Conservation (phyloP, 176 grass and related monocot genomes). For the Aegilops sharonensis region DNA sequence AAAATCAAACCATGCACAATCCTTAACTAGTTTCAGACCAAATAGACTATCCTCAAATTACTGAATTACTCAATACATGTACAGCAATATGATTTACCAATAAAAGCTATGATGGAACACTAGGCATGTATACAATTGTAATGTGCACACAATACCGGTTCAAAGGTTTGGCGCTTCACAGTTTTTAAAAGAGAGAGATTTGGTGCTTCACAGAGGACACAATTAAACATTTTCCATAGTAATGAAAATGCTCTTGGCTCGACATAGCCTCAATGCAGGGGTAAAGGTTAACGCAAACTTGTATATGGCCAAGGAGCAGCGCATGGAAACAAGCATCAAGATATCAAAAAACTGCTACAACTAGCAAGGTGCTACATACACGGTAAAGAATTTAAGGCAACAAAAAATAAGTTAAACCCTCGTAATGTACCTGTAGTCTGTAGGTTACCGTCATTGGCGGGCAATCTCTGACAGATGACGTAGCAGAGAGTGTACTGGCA, state of each 20-base stretch:
- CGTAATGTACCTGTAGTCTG: conserved; percentile 75
- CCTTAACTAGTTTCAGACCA: background rate
- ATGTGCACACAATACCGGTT: background rate
- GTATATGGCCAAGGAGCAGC: background rate
- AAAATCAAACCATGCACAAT: conserved; percentile 31
- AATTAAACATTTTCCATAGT: background rate
- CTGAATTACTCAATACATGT: background rate
- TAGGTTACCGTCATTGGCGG: conserved; percentile 95
- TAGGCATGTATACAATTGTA: background rate
- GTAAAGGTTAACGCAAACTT: conserved; percentile 4
- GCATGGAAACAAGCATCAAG: background rate
- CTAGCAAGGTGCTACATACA: background rate
- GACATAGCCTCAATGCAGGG: background rate
- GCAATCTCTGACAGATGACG: conserved; percentile 70
- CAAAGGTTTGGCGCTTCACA: background rate
- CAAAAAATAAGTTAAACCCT: conserved; percentile 2
- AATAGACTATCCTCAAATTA: conserved; percentile 9
- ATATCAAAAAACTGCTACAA: background rate
- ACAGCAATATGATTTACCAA: conserved; percentile 11
- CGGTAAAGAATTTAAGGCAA: conserved; percentile 1
- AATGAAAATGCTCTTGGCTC: too few relatives aligned
- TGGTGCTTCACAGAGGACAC: background rate
- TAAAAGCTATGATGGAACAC: background rate
- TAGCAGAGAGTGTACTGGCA: conserved; percentile 41
- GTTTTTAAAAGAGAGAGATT: background rate